Evolutionary conservation across 2,329 filamentous ascomycete genomes (phyloP), one percentile per base, ranked within the genome.

Genomic region (Colletotrichum scovillei): DNA sequence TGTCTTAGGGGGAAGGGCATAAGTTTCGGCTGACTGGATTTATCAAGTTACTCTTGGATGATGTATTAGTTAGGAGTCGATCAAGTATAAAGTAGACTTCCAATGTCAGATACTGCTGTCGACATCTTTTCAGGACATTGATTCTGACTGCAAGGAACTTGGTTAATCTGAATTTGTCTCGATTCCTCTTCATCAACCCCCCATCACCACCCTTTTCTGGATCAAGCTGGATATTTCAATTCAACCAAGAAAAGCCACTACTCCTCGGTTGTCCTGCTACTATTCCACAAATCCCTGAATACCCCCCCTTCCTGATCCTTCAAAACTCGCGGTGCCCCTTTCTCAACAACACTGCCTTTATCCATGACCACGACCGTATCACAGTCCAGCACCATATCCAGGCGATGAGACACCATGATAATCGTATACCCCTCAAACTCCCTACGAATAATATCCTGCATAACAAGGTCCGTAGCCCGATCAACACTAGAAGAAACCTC

Each of bases 371-470:
- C 79, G 58, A 88, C 81, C 26, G 78, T 79, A 74, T 87, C 85
- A 7, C 86, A 87, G 66, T 85, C 84, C 67, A 86, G 79, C 32
- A 88, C 86, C 42, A 85, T 87, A 12, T 82, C 80, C 32, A 84
- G 73, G n/a, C 81, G 78, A 70, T 84, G 83, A 52, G 79, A 81
- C 1, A 84, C 79, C 77, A 82, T 82, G 32, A 84, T 74, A 53
- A 92, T 86, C 0, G 91, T 92, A 74, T 81, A 81, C 4, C 69
- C 77, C 8, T 67, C 69, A 70, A 83, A 82, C 67, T 82, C 81
- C 4, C 74, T 55, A 12, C 69, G 46, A 35, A 82, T 80, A 0
- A 82, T 77, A 38, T 67, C 62, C 74, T 80, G 79, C 79, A 82
- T 81, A 9, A 63, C 66, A 35, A 77, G 72, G 64, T 83, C 81